Conservation (phyloP, 2,329 filamentous ascomycete genomes). For the Didymella glomerata region DNA sequence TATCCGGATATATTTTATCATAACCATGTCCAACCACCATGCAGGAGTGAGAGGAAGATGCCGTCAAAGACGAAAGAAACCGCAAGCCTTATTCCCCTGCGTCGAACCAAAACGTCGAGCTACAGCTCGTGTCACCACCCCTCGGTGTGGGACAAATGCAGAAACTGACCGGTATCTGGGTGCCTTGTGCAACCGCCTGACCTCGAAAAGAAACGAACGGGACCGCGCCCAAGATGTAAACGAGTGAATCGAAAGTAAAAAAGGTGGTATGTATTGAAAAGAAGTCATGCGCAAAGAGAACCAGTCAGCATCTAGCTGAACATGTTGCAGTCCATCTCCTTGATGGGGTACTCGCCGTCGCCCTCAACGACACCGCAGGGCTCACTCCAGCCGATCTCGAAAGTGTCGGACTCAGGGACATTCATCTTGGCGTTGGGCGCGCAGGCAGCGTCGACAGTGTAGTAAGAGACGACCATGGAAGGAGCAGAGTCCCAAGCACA, state of each 20-base stretch:
- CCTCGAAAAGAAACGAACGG: slow-evolving; percentile 17
- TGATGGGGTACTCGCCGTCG: slow-evolving; percentile 56
- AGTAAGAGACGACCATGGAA: slow-evolving; percentile 54
- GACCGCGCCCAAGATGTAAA: slow-evolving; percentile 14
- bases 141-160: slow-evolving; percentile 17
- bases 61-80: background rate
- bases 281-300: slow-evolving; percentile 1
- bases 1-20: background rate
- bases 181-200: slow-evolving; percentile 24
- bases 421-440: slow-evolving; percentile 41
- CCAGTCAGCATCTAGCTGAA: slow-evolving; percentile 25
- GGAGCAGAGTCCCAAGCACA: slow-evolving; percentile 53
- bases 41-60: slow-evolving; percentile 5
- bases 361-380: slow-evolving; percentile 50
- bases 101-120: slow-evolving; percentile 9
- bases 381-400: slow-evolving; percentile 55
- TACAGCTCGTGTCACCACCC: slow-evolving; percentile 17
- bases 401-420: slow-evolving; percentile 33
- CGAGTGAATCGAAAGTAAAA: slow-evolving; percentile 12
- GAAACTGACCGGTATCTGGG: slow-evolving; percentile 19
- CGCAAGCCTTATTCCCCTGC: slow-evolving; percentile 13
- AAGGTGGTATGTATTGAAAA: slow-evolving; percentile 14
- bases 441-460: slow-evolving; percentile 51
- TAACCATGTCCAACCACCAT: slow-evolving; percentile 1
- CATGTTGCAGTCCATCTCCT: slow-evolving; percentile 48